Percentiles rank a stretch among this genome's conserved stretches.
phyloP scores from a whole-genome alignment of 2,329 filamentous ascomycete genomes.

The Fusarium sp. region DNA sequence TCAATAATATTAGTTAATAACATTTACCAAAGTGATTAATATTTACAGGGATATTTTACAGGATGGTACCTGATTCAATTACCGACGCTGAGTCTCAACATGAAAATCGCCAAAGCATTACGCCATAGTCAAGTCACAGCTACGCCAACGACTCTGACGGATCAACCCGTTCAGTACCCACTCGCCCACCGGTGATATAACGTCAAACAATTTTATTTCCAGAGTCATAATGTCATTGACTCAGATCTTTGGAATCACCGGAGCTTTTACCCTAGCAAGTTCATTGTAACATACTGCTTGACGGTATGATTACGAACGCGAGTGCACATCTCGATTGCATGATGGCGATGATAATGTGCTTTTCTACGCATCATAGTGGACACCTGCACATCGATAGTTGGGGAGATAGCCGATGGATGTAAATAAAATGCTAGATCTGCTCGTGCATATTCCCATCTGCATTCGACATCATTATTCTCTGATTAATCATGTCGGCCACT shows the following conservation, averaged over 20 bases:
- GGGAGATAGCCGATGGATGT: neutral
- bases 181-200: constrained; percentile 11
- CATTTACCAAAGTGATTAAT: neutral
- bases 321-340: neutral
- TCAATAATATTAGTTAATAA: neutral
- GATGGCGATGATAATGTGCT: neutral
- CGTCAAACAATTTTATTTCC: neutral
- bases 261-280: too few relatives aligned
- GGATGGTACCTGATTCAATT: too few relatives aligned
- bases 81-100: accelerated
- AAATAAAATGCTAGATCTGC: neutral
- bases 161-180: neutral
- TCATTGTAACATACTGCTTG: neutral
- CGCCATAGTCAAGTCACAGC: constrained; percentile 24
- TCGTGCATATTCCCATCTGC: neutral
- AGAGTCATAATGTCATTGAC: constrained; percentile 26
- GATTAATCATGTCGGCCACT: constrained; percentile 1
- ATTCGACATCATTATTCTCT: neutral
- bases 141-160: neutral
- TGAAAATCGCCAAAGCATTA: constrained; percentile 1
- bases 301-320: constrained; percentile 13
- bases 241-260: neutral
- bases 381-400: neutral
- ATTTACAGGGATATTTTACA: neutral
- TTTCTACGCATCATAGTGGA: constrained; percentile 25